Conservation (phyloP, 2,329 filamentous ascomycete species). For the Ceratocystiopsis brevicomis region DNA sequence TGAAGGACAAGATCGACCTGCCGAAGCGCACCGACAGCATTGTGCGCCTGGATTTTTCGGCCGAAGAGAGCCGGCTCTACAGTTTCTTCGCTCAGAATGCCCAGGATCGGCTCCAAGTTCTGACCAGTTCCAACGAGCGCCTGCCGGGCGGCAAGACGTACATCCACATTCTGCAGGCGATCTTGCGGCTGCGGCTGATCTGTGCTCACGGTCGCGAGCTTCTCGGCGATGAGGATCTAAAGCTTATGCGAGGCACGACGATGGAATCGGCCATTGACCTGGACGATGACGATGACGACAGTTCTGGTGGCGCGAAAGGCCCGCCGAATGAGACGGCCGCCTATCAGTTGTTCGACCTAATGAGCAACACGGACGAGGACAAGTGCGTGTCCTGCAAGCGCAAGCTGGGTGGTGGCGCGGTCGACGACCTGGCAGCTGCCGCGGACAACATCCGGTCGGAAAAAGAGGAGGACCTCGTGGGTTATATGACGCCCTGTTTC, state of each 20-base stretch:
- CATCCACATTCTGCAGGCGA: constrained; percentile 80
- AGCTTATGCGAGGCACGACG: constrained; percentile 62
- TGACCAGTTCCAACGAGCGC: constrained; percentile 45
- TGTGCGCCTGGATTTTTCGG: constrained; percentile 54
- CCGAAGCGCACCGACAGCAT: constrained; percentile 56
- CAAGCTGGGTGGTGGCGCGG: constrained; percentile 33
- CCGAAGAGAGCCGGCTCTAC: constrained; percentile 60
- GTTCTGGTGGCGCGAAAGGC: constrained; percentile 22
- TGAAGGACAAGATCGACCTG: constrained; percentile 81
- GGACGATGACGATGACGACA: constrained; percentile 57
- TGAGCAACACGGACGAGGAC: constrained; percentile 66
- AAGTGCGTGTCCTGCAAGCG: constrained; percentile 51
- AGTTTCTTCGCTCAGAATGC: constrained; percentile 71
- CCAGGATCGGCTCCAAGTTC: constrained; percentile 57
- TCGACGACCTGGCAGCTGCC: constrained; percentile 8
- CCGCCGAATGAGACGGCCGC: constrained; percentile 51
- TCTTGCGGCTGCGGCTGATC: constrained; percentile 72
- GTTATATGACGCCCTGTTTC: constrained; percentile 70
- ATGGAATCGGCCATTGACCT: constrained; percentile 75
- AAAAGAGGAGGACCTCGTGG: constrained; percentile 44
- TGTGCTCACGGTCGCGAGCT: constrained; percentile 91
- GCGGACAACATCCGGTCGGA: constrained; percentile 39
- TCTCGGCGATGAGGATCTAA: constrained; percentile 65
- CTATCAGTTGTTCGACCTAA: constrained; percentile 68
- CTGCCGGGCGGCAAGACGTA: constrained; percentile 72